Conservation (phyloP, 768 basidiomycete genomes). For the Boletus reticulatus region DNA sequence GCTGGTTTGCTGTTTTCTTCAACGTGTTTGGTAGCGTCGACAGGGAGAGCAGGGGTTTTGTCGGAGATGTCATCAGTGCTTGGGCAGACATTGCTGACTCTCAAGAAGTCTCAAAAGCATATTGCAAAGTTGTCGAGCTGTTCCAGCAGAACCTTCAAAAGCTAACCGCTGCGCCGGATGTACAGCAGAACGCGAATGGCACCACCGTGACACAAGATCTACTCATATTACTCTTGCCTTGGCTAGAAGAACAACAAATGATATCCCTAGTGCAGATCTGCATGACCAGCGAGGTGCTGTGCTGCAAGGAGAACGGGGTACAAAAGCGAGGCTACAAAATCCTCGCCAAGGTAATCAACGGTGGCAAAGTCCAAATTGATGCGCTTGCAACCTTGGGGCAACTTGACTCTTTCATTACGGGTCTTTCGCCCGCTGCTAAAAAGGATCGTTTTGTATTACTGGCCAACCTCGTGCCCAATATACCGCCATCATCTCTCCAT, state of each 20-base stretch:
- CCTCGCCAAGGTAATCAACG: slow-evolving; percentile 70
- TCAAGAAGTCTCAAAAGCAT: slow-evolving; percentile 80
- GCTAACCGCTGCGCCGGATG: slow-evolving; percentile 32
- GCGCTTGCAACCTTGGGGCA: slow-evolving; percentile 59
- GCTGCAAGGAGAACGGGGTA: slow-evolving; percentile 78
- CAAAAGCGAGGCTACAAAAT: slow-evolving; percentile 97
- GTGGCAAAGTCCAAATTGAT: slow-evolving; percentile 52
- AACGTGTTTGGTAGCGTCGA: slow-evolving; percentile 91
- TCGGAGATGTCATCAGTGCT: slow-evolving; percentile 85
- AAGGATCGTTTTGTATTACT: slow-evolving; percentile 88
- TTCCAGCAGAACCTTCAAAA: slow-evolving; percentile 62
- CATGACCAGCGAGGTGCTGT: slow-evolving; percentile 64
- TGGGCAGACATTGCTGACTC: slow-evolving; percentile 83
- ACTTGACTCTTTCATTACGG: slow-evolving; percentile 62
- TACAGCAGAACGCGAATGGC: slow-evolving; percentile 40
- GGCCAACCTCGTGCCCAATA: slow-evolving; percentile 58
- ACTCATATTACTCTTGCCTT: slow-evolving; percentile 77
- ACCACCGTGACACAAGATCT: slow-evolving; percentile 78
- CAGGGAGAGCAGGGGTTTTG: slow-evolving; percentile 68
- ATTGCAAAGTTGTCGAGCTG: slow-evolving; percentile 69
- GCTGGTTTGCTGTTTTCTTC: slow-evolving; percentile 93
- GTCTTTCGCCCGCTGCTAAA: slow-evolving; percentile 81
- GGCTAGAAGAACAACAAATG: slow-evolving; percentile 61
- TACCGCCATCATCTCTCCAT: slow-evolving; percentile 74
- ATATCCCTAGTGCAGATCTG: slow-evolving; percentile 66